Base-by-base conservation (phyloP, 1,284 basidiomycete species). In the Prillingera fragicola region DNA sequence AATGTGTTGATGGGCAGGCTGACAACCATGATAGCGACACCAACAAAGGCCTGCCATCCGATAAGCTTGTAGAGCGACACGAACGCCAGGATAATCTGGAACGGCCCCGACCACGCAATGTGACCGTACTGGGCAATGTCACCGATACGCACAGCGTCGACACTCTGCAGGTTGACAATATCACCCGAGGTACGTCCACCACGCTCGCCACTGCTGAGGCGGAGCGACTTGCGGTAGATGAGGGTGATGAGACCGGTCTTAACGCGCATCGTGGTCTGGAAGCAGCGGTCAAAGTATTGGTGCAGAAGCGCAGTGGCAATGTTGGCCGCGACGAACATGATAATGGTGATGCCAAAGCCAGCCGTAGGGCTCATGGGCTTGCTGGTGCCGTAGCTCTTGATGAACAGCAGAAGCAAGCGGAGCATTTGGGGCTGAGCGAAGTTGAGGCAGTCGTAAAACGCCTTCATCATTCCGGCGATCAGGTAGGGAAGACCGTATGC, bases 361-460 rank as follows among this genome's bases (percentile, higher is more conserved):
- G 84, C 57, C 10, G 51, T 48, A 8, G 62, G 52, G 5, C 61
- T 57, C 50, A 68, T 57, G 12, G 69, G 65, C 21, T 60, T 51
- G n/a, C n/a, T 15, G 2, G 63, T 63, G 6, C 63, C 64, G 65
- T 90, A 92, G 5, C 73, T 70, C 0, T 85, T 81, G 33, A 95
- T 91, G 63, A 86, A 97, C 12, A 79, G 73, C 25, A 97, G 75
- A 8, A 98, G 75, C 57, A 80, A 76, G 14, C 86, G 80, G 21
- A 98, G 78, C 1, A 97, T 75, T 65, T 95, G 86, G 0, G 94
- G 94, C 65, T 96, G 92, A 3, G 83, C 67, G 70, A 97, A 97
- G 0, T 81, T 80, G 12, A 94, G 73, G 33, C 73, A 71, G 65
- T 97, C 92, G 67, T 92, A 88, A 1, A 79, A 37, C 12, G 86